These are phyloP conservation scores for Amauroascus niger DNA, from an alignment of 2,329 filamentous ascomycete genomes.

Conservation along the genomic window DNA sequence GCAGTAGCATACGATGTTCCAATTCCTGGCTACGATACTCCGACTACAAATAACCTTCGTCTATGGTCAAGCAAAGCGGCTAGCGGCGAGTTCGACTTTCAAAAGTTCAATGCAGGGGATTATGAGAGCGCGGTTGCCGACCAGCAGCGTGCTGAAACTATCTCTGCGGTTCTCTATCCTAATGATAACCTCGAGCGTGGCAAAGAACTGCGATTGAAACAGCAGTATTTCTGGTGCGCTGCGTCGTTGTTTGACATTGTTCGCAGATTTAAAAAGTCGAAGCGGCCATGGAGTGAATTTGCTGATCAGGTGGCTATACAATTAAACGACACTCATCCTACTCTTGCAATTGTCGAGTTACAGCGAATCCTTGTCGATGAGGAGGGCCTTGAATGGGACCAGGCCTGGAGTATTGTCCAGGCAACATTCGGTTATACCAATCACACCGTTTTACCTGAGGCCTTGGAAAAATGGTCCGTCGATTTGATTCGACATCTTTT, in stretches of 20 bases:
- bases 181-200: conserved; percentile 95
- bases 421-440: conserved; percentile 92
- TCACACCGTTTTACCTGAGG: conserved; percentile 94
- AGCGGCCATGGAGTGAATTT: conserved; percentile 83
- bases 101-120: conserved; percentile 97
- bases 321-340: conserved; percentile 95
- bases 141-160: conserved; percentile 96
- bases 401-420: conserved; percentile 74
- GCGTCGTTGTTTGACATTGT: conserved; percentile 95
- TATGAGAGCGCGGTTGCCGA: conserved; percentile 98
- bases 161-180: conserved; percentile 92
- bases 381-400: conserved; percentile 87
- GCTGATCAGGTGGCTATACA: conserved; percentile 93
- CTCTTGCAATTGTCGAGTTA: conserved; percentile 88
- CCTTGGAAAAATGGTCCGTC: conserved; percentile 96
- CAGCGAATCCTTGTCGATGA: conserved; percentile 84
- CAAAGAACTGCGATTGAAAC: conserved; percentile 94
- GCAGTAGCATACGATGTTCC: conserved; percentile 89
- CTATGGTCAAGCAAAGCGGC: conserved; percentile 97
- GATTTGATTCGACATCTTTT: conserved; percentile 84
- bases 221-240: conserved; percentile 99
- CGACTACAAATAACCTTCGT: conserved; percentile 89
- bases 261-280: conserved; percentile 94
- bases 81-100: conserved; percentile 96
- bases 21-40: conserved; percentile 81